A percentile compares a stretch with the other conserved stretches of the same genome.
phyloP scores from a whole-genome alignment of 2,329 filamentous ascomycete species.

The Aspergillus fischeri region DNA sequence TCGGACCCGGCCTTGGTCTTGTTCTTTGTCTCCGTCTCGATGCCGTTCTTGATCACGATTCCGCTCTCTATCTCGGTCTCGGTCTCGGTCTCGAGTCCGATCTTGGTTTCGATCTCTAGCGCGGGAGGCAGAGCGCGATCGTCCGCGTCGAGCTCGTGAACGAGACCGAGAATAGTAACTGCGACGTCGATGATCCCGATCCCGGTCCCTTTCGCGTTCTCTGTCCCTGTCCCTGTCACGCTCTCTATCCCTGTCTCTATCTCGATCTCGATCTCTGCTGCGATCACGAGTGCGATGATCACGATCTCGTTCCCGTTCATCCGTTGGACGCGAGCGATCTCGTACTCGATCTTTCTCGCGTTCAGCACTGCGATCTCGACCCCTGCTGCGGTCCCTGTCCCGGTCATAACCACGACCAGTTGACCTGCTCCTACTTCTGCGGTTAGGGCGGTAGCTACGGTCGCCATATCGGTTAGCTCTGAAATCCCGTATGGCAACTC shows the following conservation, averaged over 20 bases:
- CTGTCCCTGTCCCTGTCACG: slow-evolving; percentile 9
- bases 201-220: slow-evolving; percentile 8
- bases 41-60: slow-evolving; percentile 4
- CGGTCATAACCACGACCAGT: slow-evolving; percentile 22
- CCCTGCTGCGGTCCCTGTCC: slow-evolving; percentile 21
- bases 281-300: slow-evolving; percentile 3
- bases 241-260: slow-evolving; percentile 9
- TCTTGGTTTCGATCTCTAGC: slow-evolving; percentile 9
- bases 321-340: slow-evolving; percentile 4
- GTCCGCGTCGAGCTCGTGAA: slow-evolving; percentile 10
- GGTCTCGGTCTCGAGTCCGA: slow-evolving; percentile 6
- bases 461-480: slow-evolving; percentile 25
- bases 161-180: slow-evolving; percentile 10
- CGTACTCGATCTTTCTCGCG: not conserved
- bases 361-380: slow-evolving; percentile 3
- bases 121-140: slow-evolving; percentile 17
- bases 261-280: slow-evolving; percentile 10
- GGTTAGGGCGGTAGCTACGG: slow-evolving; percentile 30
- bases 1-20: slow-evolving; percentile 8
- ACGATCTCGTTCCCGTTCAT: slow-evolving; percentile 13
- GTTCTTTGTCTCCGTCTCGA: slow-evolving; percentile 1
- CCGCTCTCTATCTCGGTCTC: slow-evolving; percentile 8
- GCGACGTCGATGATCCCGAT: slow-evolving; percentile 19
- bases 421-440: slow-evolving; percentile 35
- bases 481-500: slow-evolving; percentile 28